Percentiles rank a stretch among this genome's conserved stretches.
phyloP scores from a whole-genome alignment of 495 filamentous ascomycete species.

The Pyrenopolyporus hunteri region DNA sequence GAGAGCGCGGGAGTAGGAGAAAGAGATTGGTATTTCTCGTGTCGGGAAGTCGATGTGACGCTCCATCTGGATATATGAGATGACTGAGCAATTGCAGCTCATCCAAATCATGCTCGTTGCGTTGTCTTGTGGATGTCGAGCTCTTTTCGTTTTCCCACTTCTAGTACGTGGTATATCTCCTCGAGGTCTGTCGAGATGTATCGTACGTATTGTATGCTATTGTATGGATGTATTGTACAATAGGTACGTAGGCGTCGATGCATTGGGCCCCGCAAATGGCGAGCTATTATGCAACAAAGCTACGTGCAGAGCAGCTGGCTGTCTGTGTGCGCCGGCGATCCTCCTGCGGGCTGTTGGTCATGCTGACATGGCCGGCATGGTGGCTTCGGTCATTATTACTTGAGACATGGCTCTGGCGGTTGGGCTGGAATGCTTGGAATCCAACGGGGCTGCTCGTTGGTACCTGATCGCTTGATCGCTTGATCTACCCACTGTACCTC shows the following conservation, averaged over 20 bases:
- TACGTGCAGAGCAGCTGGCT: constrained; percentile 25
- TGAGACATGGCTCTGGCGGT: constrained; percentile 42
- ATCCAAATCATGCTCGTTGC: constrained; percentile 11
- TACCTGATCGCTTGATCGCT: constrained; percentile 42
- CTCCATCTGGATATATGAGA: constrained; percentile 28
- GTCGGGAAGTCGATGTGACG: constrained; percentile 30
- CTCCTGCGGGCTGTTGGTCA: constrained; percentile 42
- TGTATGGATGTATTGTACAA: too few species aligned
- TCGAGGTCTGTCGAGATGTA: neutral
- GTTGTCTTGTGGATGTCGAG: constrained; percentile 22
- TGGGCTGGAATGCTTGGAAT: constrained; percentile 48
- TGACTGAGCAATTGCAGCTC: constrained; percentile 17
- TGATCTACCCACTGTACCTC: constrained; percentile 20
- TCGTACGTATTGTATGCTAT: neutral
- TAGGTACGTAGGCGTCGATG: constrained; percentile 13
- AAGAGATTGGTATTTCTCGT: constrained; percentile 26
- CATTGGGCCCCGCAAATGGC: constrained; percentile 34
- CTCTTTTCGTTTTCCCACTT: constrained; percentile 7
- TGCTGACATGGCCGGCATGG: constrained; percentile 41
- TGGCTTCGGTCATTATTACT: constrained; percentile 33
- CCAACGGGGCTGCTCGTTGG: constrained; percentile 39
- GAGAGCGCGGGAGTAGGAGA: too few species aligned
- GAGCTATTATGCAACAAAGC: constrained; percentile 12
- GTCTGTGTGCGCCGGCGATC: constrained; percentile 44
- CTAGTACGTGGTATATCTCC: neutral